These are phyloP conservation scores for Lachancea nothofagi DNA, from an alignment of 805 yeast genomes.

Conservation along the genomic window DNA sequence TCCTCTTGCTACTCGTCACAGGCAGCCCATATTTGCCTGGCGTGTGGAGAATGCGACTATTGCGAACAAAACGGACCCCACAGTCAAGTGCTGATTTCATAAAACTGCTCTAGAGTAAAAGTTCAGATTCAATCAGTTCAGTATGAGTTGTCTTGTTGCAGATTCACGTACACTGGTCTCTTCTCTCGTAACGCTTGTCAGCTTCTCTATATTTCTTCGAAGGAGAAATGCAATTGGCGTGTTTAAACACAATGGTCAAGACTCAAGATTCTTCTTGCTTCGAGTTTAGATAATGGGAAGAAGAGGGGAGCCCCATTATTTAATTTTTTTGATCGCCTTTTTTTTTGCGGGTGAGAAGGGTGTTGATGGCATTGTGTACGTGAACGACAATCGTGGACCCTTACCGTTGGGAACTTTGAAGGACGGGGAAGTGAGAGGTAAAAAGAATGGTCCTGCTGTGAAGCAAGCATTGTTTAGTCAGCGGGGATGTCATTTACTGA, in stretches of 20 bases:
- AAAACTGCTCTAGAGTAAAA: conserved; percentile 3
- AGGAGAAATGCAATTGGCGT: background rate
- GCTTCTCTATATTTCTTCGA: background rate
- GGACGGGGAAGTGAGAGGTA: background rate
- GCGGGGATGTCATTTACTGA: no score
- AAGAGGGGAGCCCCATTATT: background rate
- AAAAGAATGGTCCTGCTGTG: no score
- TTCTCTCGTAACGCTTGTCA: no score
- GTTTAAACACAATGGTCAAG: no score
- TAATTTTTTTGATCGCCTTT: background rate
- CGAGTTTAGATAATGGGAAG: background rate
- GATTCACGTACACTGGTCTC: no score
- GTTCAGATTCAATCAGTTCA: background rate
- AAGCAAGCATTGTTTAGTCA: no score
- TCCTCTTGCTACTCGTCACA: background rate
- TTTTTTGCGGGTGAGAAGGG: no score
- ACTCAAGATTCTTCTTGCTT: no score
- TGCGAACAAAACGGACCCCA: conserved; percentile 5
- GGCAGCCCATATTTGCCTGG: background rate
- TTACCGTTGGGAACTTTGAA: background rate
- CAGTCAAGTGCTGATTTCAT: conserved; percentile 8
- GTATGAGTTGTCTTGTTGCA: background rate
- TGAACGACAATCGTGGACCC: background rate
- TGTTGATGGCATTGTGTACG: background rate
- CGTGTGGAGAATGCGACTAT: conserved; percentile 1